A percentile compares a stretch with the other conserved stretches of the same genome.
These are phyloP conservation scores for Tuber microsphaerosporum DNA, from an alignment of 495 filamentous ascomycete species.

Conservation along the genomic window DNA sequence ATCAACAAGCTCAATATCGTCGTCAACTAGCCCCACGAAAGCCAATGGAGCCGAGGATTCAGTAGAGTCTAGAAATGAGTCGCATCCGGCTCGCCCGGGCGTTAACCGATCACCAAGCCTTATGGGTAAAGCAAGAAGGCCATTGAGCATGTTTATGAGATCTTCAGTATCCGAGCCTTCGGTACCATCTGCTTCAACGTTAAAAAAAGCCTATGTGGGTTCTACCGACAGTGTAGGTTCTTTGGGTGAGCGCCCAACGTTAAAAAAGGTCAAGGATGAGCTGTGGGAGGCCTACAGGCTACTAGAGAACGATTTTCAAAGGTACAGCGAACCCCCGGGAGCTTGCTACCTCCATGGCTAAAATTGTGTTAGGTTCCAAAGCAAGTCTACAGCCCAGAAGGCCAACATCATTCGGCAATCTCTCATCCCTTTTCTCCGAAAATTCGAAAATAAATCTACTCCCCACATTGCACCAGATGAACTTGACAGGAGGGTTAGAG, in stretches of 20 bases:
- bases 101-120: slow-evolving; percentile 16
- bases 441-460: slow-evolving; percentile 63
- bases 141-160: slow-evolving; percentile 32
- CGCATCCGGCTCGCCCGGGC: slow-evolving; percentile 11
- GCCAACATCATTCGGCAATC: slow-evolving; percentile 69
- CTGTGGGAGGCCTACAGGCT: slow-evolving; percentile 79
- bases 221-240: slow-evolving; percentile 19
- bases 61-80: slow-evolving; percentile 2
- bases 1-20: slow-evolving; percentile 38
- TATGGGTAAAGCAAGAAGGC: slow-evolving; percentile 26
- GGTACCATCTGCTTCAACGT: slow-evolving; percentile 18
- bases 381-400: slow-evolving; percentile 68
- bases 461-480: slow-evolving; percentile 67
- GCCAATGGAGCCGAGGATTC: slow-evolving; percentile 15
- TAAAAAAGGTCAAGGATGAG: slow-evolving; percentile 56
- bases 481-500: slow-evolving; percentile 70
- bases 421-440: slow-evolving; percentile 76
- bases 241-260: slow-evolving; percentile 22
- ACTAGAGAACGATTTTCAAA: slow-evolving; percentile 75
- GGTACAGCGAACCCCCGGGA: slow-evolving; percentile 45
- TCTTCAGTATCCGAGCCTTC: slow-evolving; percentile 36
- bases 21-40: slow-evolving; percentile 28
- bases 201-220: slow-evolving; percentile 5
- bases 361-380: slow-evolving; percentile 57
- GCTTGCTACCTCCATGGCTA: slow-evolving; percentile 15